Conservation (phyloP, 2,329 filamentous ascomycete species). For the Paraphaeosphaeria minitans region DNA sequence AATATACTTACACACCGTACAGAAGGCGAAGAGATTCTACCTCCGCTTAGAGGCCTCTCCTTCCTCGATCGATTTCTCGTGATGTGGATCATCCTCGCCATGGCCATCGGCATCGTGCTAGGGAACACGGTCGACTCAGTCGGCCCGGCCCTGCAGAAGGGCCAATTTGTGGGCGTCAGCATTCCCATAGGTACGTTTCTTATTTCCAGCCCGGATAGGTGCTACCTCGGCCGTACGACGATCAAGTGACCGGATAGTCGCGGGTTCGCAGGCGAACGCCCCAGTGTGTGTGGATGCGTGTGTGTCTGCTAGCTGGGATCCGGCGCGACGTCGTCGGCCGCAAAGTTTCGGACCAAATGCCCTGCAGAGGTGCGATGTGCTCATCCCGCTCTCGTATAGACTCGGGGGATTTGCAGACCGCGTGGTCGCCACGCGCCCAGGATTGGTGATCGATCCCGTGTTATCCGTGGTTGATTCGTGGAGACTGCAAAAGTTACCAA, state of each 20-base stretch:
- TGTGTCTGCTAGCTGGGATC: neutral
- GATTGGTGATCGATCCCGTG: neutral
- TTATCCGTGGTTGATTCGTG: neutral
- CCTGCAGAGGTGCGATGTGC: neutral
- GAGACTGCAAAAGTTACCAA: conserved; percentile 4
- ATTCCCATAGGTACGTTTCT: conserved; percentile 64
- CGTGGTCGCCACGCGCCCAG: conserved; percentile 1
- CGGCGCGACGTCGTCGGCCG: neutral
- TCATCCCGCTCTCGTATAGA: neutral
- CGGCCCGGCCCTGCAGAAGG: conserved; percentile 67
- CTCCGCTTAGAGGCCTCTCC: conserved; percentile 48
- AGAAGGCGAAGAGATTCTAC: conserved; percentile 13
- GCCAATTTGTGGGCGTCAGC: conserved; percentile 73
- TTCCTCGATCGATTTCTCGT: conserved; percentile 54
- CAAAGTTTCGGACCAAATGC: neutral
- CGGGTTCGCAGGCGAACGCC: neutral
- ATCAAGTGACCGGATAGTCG: neutral
- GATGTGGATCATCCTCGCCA: conserved; percentile 75
- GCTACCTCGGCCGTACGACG: neutral
- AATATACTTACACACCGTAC: neutral
- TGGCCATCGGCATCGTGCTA: conserved; percentile 74
- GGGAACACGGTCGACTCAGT: conserved; percentile 74
- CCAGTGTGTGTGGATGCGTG: too few relatives aligned
- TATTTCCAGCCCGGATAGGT: neutral
- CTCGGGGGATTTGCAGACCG: neutral